Evolutionary conservation across 306 rosid species (phyloP).

Genomic region (Medicago arabica): DNA sequence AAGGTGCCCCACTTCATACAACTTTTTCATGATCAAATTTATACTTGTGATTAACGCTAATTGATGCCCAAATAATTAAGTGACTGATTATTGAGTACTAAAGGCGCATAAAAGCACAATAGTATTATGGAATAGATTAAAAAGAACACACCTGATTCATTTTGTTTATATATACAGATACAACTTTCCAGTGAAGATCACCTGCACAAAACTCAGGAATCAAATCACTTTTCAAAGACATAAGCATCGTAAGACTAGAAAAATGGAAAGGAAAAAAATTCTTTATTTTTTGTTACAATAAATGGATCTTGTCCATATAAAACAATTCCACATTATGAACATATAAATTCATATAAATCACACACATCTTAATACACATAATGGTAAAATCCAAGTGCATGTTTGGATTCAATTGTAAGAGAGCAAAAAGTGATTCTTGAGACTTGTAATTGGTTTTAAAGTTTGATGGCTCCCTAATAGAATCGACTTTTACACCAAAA

Average conservation of each 20-base stretch:
- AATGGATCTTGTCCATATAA: not conserved
- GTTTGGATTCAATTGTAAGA: too few species aligned
- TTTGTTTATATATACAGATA: constrained; percentile 81
- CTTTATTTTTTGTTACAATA: too few species aligned
- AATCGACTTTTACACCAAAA: too few species aligned
- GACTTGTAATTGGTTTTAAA: not conserved
- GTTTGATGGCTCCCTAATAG: too few species aligned
- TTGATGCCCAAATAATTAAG: constrained; percentile 61
- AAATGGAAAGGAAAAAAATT: not conserved
- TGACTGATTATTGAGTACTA: not conserved
- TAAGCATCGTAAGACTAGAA: not conserved
- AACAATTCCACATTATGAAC: not conserved
- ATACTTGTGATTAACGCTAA: constrained; percentile 48
- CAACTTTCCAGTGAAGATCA: constrained; percentile 97
- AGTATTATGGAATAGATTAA: not conserved
- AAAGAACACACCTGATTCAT: constrained; percentile 66
- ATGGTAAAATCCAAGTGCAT: not conserved
- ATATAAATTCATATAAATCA: not conserved
- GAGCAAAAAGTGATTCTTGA: too few species aligned
- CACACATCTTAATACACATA: not conserved
- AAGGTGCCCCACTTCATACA: constrained; percentile 35
- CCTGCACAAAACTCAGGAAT: constrained; percentile 60
- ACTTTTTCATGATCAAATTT: constrained; percentile 51
- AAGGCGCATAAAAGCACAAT: too few species aligned
- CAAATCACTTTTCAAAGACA: not conserved